Conservation (phyloP, 345 rosid genomes). For the Bruguiera gymnorhiza region DNA sequence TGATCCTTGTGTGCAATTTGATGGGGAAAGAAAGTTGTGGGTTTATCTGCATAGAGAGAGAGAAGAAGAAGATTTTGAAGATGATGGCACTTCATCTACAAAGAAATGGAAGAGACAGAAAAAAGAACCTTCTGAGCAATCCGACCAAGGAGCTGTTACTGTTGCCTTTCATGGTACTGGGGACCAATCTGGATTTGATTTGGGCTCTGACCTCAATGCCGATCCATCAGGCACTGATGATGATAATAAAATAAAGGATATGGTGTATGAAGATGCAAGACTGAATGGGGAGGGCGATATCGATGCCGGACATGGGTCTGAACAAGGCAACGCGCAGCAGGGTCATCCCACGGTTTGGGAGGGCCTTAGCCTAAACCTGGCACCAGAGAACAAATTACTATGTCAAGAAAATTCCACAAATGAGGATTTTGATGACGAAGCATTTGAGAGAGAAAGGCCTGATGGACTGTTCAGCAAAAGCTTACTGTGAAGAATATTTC, state of each 20-base stretch:
- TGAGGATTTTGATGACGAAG: constrained; percentile 82
- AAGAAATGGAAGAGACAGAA: constrained; percentile 99
- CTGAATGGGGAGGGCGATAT: constrained; percentile 51
- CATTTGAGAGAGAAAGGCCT: constrained; percentile 49
- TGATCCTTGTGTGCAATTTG: constrained; percentile 97
- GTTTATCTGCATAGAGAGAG: constrained; percentile 91
- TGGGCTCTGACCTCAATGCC: constrained; percentile 61
- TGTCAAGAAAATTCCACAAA: constrained; percentile 86
- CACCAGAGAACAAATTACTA: constrained; percentile 52
- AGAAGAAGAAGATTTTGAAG: constrained; percentile 99
- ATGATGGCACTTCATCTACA: constrained; percentile 98
- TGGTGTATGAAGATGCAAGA: constrained; percentile 34
- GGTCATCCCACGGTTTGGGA: constrained; percentile 62
- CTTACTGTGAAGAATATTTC: constrained; percentile 38
- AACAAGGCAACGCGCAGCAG: constrained; percentile 36
- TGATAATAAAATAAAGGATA: constrained; percentile 49
- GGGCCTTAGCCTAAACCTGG: constrained; percentile 41
- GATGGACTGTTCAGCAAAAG: constrained; percentile 48
- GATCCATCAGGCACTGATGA: constrained; percentile 47
- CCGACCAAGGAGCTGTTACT: constrained; percentile 72
- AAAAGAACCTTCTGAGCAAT: constrained; percentile 80
- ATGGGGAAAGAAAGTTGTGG: constrained; percentile 94
- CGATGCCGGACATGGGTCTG: constrained; percentile 39
- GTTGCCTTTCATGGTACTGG: constrained; percentile 52
- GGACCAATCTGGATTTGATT: constrained; percentile 62